Percentiles rank a stretch among this genome's conserved stretches.
These are phyloP conservation scores for Tricholoma hemisulphureum DNA, from an alignment of 768 basidiomycete species.

Conservation along the genomic window DNA sequence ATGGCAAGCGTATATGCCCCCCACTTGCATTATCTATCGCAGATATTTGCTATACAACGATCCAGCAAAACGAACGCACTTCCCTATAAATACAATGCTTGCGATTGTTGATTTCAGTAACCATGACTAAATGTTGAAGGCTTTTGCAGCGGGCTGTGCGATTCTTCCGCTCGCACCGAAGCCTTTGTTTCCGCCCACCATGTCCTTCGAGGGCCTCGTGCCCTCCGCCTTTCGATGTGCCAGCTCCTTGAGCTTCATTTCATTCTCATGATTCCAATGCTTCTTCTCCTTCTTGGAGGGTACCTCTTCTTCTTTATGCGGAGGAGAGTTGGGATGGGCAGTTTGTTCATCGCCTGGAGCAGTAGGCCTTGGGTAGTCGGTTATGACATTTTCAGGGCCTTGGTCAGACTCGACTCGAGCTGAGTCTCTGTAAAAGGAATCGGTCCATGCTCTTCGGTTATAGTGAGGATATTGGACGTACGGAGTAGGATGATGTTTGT, in stretches of 20 bases:
- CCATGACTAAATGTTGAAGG: conserved; percentile 28
- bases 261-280: conserved; percentile 36
- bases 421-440: conserved; percentile 11
- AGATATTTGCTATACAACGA: neutral
- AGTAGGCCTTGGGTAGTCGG: conserved; percentile 59
- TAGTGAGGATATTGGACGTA: conserved; percentile 25
- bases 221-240: conserved; percentile 46
- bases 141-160: conserved; percentile 55
- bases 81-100: neutral
- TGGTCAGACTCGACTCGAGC: conserved; percentile 11
- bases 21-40: conserved; percentile 23
- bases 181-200: conserved; percentile 27
- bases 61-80: neutral
- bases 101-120: too few relatives aligned
- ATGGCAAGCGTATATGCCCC: conserved; percentile 19
- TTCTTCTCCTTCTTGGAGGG: conserved; percentile 50
- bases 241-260: conserved; percentile 47
- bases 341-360: conserved; percentile 33
- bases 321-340: conserved; percentile 31
- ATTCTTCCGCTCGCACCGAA: conserved; percentile 52
- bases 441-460: neutral
- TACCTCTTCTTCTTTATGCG: conserved; percentile 48
- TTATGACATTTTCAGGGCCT: conserved; percentile 23
- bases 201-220: conserved; percentile 49
- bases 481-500: conserved; percentile 33